A percentile compares a stretch with the other conserved stretches of the same genome.
These are phyloP conservation scores for Thelephora ganbajun DNA, from an alignment of 768 basidiomycete genomes.

Conservation along the genomic window DNA sequence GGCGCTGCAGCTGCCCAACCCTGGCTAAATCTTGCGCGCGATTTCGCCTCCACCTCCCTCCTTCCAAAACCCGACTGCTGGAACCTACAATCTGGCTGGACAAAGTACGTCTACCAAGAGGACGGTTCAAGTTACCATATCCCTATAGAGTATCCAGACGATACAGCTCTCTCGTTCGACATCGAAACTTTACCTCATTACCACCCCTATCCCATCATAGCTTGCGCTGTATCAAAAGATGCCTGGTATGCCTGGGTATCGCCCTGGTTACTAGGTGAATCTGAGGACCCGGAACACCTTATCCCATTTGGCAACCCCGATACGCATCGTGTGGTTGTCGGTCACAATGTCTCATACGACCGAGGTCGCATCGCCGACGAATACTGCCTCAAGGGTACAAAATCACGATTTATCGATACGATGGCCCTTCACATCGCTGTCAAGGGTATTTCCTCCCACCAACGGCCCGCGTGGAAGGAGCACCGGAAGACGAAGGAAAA, in stretches of 20 bases:
- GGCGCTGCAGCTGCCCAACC: slow-evolving; percentile 60
- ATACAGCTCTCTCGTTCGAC: slow-evolving; percentile 77
- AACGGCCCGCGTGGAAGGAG: slow-evolving; percentile 86
- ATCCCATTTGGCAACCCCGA: slow-evolving; percentile 54
- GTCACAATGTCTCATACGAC: slow-evolving; percentile 95
- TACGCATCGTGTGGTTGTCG: slow-evolving; percentile 57
- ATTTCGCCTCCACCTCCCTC: slow-evolving; percentile 35
- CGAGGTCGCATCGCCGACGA: slow-evolving; percentile 73
- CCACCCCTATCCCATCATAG: slow-evolving; percentile 75
- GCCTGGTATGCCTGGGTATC: slow-evolving; percentile 97
- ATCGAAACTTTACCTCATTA: slow-evolving; percentile 86
- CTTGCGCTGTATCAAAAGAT: slow-evolving; percentile 67
- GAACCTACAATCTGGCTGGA: slow-evolving; percentile 71
- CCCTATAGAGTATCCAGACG: slow-evolving; percentile 54
- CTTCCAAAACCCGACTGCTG: slow-evolving; percentile 49
- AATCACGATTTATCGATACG: slow-evolving; percentile 82
- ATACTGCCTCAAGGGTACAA: slow-evolving; percentile 52
- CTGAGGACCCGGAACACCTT: slow-evolving; percentile 44
- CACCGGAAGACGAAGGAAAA: slow-evolving; percentile 58
- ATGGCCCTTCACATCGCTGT: slow-evolving; percentile 92
- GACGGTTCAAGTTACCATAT: slow-evolving; percentile 75
- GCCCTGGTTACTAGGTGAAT: slow-evolving; percentile 71
- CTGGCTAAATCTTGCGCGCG: slow-evolving; percentile 56
- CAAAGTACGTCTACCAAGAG: slow-evolving; percentile 53
- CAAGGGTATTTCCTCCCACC: slow-evolving; percentile 87